Conservation (phyloP, 2,329 filamentous ascomycete species). For the Ophiostoma quercus region DNA sequence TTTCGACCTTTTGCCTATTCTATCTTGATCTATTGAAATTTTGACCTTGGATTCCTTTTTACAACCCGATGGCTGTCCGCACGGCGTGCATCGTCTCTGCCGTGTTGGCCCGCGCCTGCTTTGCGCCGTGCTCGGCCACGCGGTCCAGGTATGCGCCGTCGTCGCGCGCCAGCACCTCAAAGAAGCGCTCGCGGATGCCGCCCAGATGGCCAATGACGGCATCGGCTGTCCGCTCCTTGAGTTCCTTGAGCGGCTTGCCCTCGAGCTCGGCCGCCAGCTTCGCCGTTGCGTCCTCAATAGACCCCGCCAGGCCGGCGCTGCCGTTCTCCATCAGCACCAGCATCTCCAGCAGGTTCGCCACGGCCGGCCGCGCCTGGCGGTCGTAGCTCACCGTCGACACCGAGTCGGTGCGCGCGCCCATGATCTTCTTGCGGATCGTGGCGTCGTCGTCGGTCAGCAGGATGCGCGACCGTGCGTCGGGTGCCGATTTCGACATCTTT, state of each 20-base stretch:
- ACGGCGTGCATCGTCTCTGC: constrained; percentile 52
- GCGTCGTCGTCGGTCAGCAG: constrained; percentile 67
- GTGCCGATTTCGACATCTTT: constrained; percentile 94
- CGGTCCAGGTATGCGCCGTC: constrained; percentile 41
- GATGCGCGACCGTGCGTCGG: constrained; percentile 68
- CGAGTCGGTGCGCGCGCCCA: constrained; percentile 71
- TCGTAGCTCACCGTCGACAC: constrained; percentile 65
- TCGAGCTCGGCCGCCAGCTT: constrained; percentile 30
- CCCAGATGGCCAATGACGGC: constrained; percentile 50
- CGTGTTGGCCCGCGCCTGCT: constrained; percentile 58
- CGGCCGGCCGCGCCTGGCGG: constrained; percentile 62
- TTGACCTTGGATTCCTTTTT: neutral
- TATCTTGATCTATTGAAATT: too few relatives aligned
- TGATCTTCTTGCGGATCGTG: constrained; percentile 65
- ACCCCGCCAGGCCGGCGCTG: constrained; percentile 21
- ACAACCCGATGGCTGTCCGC: constrained; percentile 48
- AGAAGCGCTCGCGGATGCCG: constrained; percentile 53
- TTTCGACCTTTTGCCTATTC: neutral
- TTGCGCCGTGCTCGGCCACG: constrained; percentile 54
- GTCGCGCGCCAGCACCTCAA: constrained; percentile 41
- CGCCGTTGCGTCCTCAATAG: neutral
- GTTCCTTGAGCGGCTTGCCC: constrained; percentile 45
- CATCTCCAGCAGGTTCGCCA: constrained; percentile 81
- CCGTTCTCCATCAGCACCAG: constrained; percentile 57
- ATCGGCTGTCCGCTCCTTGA: constrained; percentile 61